Conservation (phyloP, 2,329 filamentous ascomycete genomes). For the Phialocephala sp. region DNA sequence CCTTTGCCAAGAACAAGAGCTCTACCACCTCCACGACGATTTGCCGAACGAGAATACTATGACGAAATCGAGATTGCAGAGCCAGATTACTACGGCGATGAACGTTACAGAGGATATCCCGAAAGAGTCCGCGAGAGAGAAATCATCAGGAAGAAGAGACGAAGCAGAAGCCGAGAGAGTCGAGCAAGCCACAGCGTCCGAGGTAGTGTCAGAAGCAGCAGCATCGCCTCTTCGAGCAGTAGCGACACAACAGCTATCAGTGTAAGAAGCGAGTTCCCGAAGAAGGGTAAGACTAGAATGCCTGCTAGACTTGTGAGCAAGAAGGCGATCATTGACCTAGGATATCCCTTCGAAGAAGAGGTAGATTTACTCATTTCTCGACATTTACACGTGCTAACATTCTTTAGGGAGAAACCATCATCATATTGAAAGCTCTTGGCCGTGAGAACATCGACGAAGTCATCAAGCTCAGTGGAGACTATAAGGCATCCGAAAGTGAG, state of each 20-base stretch:
- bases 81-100: constrained; percentile 71
- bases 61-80: constrained; percentile 74
- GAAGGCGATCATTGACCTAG: constrained; percentile 80
- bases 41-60: constrained; percentile 60
- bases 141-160: constrained; percentile 54
- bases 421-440: constrained; percentile 83
- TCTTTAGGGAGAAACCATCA: constrained; percentile 74
- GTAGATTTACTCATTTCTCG: constrained; percentile 52
- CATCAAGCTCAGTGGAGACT: constrained; percentile 80
- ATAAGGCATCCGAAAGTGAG: constrained; percentile 60
- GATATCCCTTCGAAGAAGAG: constrained; percentile 88
- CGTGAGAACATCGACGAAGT: constrained; percentile 92
- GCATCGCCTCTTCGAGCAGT: constrained; percentile 51
- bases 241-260: constrained; percentile 51
- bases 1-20: constrained; percentile 69
- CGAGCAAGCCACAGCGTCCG: constrained; percentile 38
- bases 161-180: constrained; percentile 37
- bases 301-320: constrained; percentile 81
- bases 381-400: constrained; percentile 41
- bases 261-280: constrained; percentile 69
- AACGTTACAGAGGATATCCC: constrained; percentile 69
- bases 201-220: constrained; percentile 45
- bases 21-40: constrained; percentile 63
- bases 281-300: constrained; percentile 89
- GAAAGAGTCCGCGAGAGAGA: constrained; percentile 68